Evolutionary conservation across 2,329 filamentous ascomycete species (phyloP), one percentile per base, ranked within the genome.

Genomic region (Nectriaceae sp.): DNA sequence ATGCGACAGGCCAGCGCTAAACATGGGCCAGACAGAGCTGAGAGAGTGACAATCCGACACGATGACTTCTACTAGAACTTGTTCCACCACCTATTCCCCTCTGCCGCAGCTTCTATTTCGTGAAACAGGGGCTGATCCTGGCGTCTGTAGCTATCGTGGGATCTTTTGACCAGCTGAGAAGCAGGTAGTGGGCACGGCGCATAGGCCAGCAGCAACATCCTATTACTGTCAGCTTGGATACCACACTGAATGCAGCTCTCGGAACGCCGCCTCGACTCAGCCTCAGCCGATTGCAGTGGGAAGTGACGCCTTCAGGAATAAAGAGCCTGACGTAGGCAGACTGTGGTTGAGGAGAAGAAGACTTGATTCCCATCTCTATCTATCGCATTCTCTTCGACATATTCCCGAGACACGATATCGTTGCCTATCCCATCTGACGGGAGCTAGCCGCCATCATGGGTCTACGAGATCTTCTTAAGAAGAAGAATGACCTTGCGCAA

Each of bases 391-490:
- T n/a, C n/a, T n/a, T n/a, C n/a, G n/a, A n/a, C n/a, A n/a, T n/a
- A 40, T n/a, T 20, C 20, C 38, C 26, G 38, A 40, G 20, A n/a
- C 18, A 13, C 20, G 20, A 5, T n/a, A n/a, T n/a, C n/a, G n/a
- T n/a, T n/a, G n/a, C n/a, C n/a, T 29, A 29, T 29, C 24, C 6
- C 6, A 29, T 29, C 13, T 29, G 24, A 6, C 24, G 13, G 24
- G 13, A 6, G 33, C 8, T n/a, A 36, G 41, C 18, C 36, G 29
- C 38, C 40, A 60, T 52, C 36, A 82, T 82, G 75, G 78, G 74
- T 15, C 65, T 83, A 47, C 76, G 75, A 56, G 77, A 80, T 54
- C 67, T 79, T 57, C 65, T 83, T 43, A 77, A 72, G 67, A 82
- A 79, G 65, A 81, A 79, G 66, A 73, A 79, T 50, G 69, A 69